Evolutionary conservation across 148 eudicot genomes (phyloP).

Genomic region (Salicornia ramosissima): DNA sequence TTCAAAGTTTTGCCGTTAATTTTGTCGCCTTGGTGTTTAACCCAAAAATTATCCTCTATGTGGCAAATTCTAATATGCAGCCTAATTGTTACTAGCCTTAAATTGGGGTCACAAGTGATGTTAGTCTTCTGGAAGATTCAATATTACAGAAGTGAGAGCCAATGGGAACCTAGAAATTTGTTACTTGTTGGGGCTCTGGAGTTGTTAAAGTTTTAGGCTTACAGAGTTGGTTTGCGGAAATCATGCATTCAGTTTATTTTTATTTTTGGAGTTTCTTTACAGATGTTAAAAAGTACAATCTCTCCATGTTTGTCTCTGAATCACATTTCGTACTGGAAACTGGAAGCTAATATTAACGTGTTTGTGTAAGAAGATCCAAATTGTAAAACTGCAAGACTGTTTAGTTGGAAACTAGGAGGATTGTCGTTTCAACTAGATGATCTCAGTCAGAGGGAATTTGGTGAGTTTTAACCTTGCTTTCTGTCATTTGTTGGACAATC

Average conservation of each 20-base stretch:
- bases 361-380: too few species aligned
- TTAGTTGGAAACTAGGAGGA: background rate
- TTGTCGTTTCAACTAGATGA: background rate
- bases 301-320: background rate
- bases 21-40: background rate
- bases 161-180: background rate
- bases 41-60: background rate
- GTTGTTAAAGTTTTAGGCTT: background rate
- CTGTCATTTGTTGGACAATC: background rate
- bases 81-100: background rate
- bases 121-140: conserved; percentile 1
- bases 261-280: background rate
- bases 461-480: background rate
- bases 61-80: background rate
- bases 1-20: background rate
- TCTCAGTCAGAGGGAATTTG: background rate
- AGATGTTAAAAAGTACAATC: background rate
- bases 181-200: background rate
- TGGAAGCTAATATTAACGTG: too few species aligned
- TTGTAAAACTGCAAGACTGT: background rate
- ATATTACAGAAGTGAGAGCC: background rate
- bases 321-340: background rate
- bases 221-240: background rate
- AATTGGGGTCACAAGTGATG: background rate
- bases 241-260: background rate